Conservation (phyloP, 345 rosid genomes). For the Raphanus raphanistrum region DNA sequence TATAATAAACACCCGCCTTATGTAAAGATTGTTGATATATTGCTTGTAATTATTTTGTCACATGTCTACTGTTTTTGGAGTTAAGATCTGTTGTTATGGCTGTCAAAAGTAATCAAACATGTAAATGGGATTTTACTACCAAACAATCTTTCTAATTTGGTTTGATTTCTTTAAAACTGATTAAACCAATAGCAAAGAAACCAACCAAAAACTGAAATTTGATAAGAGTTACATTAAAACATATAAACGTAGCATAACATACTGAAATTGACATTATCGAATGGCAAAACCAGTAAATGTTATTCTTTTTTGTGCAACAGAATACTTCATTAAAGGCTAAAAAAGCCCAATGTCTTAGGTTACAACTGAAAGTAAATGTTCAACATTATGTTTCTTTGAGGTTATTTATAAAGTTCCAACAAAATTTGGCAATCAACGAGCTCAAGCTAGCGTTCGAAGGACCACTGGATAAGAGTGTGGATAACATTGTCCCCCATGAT, state of each 20-base stretch:
- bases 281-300: too few species aligned
- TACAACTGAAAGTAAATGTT: not conserved
- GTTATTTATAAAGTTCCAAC: not conserved
- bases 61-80: slow-evolving; percentile 12
- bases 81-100: not conserved
- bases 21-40: not conserved
- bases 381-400: not conserved
- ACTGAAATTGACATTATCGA: not conserved
- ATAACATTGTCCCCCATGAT: slow-evolving; percentile 24
- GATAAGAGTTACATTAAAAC: not conserved
- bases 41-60: not conserved
- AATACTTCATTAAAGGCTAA: too few species aligned
- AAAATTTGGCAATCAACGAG: slow-evolving; percentile 27
- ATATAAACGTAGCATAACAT: not conserved
- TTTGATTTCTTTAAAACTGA: not conserved
- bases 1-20: not conserved
- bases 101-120: slow-evolving; percentile 5
- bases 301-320: too few species aligned
- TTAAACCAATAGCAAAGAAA: not conserved
- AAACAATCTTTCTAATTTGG: not conserved
- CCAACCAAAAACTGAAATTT: not conserved
- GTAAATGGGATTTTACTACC: slow-evolving; percentile 13
- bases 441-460: slow-evolving; percentile 11
- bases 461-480: slow-evolving; percentile 29
- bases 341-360: too few species aligned